Evolutionary conservation across 2,329 filamentous ascomycete species (phyloP).

Genomic region (Fusarium graminum): DNA sequence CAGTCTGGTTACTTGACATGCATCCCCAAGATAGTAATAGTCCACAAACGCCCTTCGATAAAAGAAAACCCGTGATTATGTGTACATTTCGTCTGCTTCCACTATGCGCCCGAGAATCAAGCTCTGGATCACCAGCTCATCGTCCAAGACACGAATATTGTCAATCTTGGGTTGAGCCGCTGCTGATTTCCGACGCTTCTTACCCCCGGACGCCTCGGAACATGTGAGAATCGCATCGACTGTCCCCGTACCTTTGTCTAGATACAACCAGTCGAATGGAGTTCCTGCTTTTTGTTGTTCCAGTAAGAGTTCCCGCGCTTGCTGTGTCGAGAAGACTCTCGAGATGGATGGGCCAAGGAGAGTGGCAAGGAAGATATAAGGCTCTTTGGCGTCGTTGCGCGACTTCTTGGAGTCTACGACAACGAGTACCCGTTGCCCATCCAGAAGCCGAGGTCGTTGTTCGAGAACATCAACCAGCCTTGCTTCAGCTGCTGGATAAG

Average conservation of each 20-base stretch:
- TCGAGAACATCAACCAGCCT: constrained; percentile 69
- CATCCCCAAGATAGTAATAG: constrained; percentile 29
- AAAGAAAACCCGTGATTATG: constrained; percentile 15
- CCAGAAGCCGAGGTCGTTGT: constrained; percentile 72
- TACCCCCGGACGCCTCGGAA: constrained; percentile 49
- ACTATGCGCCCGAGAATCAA: constrained; percentile 86
- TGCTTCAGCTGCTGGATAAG: constrained; percentile 70
- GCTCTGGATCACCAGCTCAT: constrained; percentile 93
- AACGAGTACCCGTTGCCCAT: constrained; percentile 76
- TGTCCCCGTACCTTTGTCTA: constrained; percentile 73
- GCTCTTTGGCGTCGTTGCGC: constrained; percentile 72
- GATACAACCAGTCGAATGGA: constrained; percentile 82
- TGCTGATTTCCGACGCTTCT: constrained; percentile 57
- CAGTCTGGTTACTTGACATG: constrained; percentile 17
- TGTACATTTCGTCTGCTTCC: constrained; percentile 66
- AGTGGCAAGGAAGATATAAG: constrained; percentile 84
- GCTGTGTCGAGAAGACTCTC: constrained; percentile 73
- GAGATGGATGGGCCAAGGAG: constrained; percentile 81
- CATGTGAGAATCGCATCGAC: constrained; percentile 63
- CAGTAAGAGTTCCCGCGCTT: constrained; percentile 71
- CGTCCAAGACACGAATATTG: constrained; percentile 76
- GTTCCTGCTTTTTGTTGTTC: constrained; percentile 61
- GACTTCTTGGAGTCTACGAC: constrained; percentile 71
- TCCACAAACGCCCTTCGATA: constrained; percentile 30
- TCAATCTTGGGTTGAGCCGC: constrained; percentile 54